Base-by-base conservation (phyloP, 1,284 basidiomycete species). In the Neolentinus lepideus region DNA sequence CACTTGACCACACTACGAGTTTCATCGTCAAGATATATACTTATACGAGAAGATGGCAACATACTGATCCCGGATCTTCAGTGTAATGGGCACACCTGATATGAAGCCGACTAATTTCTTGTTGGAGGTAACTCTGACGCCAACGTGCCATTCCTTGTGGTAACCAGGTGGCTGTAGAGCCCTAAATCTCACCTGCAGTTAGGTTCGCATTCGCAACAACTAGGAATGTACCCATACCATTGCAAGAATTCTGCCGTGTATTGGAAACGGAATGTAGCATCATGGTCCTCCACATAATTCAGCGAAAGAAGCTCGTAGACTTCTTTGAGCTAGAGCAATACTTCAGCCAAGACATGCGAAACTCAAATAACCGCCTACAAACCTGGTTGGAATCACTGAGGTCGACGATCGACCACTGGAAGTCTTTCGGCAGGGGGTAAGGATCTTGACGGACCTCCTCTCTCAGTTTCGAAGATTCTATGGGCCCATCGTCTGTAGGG, bases 41-140 rank as follows among this genome's bases (percentile, higher is more conserved):
- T n/a, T n/a, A n/a, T n/a, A n/a, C n/a, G n/a, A n/a, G n/a, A n/a
- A n/a, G n/a, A n/a, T n/a, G n/a, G n/a, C n/a, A n/a, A 72, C 87
- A 68, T 63, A 95, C 94, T 87, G 84, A 58, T 79, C 72, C 51
- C 94, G 85, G 9, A 94, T 87, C 24, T 88, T 85, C 11, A 97
- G 70, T 10, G 81, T 83, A 59, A 97, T 77, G 4, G 95, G 94
- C 48, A 99, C 87, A 45, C 92, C 97, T n/a, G 92, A 90, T 63
- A 99, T 98, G 70, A 99, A 99, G 0, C 91, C 97, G n/a, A 99
- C 92, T 1, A 99, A 80, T 70, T 96, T 98, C 71, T 90, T 85
- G 63, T 88, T 93, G 22, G 90, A 86, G 26, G 83, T 80, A 4
- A 98, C 95, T 19, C 96, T 86, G 8, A 99, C 94, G 46, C 95